phyloP scores from a whole-genome alignment of 495 filamentous ascomycete genomes.

The Neurospora africana region DNA sequence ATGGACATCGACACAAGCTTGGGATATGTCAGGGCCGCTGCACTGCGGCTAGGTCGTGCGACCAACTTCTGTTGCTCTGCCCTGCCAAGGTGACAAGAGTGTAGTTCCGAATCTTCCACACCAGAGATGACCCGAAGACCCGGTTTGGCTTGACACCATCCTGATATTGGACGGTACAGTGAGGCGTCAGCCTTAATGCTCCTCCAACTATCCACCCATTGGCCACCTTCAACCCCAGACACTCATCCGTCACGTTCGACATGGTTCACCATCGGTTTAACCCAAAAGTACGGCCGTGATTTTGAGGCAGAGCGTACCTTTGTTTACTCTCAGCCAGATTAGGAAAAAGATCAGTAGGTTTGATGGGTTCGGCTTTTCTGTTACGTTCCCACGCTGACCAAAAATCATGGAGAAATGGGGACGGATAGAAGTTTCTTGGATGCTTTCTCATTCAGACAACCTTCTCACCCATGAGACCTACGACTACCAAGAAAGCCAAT shows the following conservation, averaged over 20 bases:
- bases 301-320: background rate
- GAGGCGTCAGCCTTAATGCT: background rate
- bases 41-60: background rate
- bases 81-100: background rate
- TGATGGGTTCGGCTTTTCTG: background rate
- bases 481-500: background rate
- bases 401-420: background rate
- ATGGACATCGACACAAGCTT: background rate
- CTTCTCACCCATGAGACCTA: background rate
- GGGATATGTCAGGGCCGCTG: background rate
- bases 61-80: background rate
- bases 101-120: background rate
- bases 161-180: background rate
- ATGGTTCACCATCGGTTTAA: background rate
- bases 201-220: background rate
- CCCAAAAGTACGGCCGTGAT: background rate
- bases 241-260: background rate
- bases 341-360: background rate
- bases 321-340: background rate
- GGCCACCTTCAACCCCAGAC: background rate
- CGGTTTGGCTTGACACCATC: background rate
- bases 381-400: background rate
- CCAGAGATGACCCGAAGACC: background rate
- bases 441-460: background rate
- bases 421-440: background rate